Percentiles rank a stretch among this genome's conserved stretches.
phyloP scores from a whole-genome alignment of 306 rosid genomes.

The Prunus davidiana region DNA sequence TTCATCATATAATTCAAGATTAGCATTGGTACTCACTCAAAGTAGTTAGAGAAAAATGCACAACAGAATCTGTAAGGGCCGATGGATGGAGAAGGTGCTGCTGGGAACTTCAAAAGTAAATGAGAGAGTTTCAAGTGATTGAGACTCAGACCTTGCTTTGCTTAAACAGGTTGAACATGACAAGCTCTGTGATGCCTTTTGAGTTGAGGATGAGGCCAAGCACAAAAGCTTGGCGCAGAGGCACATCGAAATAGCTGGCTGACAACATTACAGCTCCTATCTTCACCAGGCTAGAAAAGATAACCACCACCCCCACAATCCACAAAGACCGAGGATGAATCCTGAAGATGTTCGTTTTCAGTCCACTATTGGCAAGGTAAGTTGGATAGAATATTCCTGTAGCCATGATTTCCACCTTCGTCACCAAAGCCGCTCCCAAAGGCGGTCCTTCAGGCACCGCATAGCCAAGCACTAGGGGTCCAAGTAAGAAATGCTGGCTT shows the following conservation, averaged over 20 bases:
- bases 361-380: conserved; percentile 55
- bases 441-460: conserved; percentile 66
- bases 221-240: conserved; percentile 36
- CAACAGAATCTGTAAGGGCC: too few relatives aligned
- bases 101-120: too few relatives aligned
- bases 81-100: too few relatives aligned
- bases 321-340: conserved; percentile 7
- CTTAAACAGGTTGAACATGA: conserved; percentile 43
- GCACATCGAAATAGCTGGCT: conserved; percentile 31
- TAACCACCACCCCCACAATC: conserved; percentile 23
- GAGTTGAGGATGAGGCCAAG: conserved; percentile 62
- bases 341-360: conserved; percentile 43
- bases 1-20: conserved; percentile 2
- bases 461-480: conserved; percentile 56
- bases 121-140: neutral
- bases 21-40: neutral
- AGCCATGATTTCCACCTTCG: conserved; percentile 39
- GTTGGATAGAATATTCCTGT: conserved; percentile 45
- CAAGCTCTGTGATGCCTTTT: conserved; percentile 56
- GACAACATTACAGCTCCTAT: conserved; percentile 48
- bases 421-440: conserved; percentile 43
- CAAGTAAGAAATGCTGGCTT: conserved; percentile 55
- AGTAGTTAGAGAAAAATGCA: neutral
- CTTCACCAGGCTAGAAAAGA: conserved; percentile 31
- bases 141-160: conserved; percentile 34